Conservation (phyloP, 192 early-diverging fungal species). For the Podila minutissima region DNA sequence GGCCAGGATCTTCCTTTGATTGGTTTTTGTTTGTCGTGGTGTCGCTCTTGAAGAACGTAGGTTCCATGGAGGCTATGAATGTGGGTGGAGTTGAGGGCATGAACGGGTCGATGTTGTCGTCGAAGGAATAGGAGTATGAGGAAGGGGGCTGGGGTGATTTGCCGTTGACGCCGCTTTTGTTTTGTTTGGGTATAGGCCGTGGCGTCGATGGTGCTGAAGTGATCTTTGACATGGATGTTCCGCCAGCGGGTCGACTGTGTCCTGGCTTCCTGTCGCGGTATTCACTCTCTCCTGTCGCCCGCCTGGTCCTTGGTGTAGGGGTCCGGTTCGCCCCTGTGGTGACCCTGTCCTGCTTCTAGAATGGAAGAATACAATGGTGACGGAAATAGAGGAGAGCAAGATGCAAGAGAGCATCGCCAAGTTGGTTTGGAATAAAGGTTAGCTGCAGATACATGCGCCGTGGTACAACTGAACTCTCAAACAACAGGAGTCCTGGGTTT, state of each 20-base stretch:
- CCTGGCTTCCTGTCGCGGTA: constrained; percentile 11
- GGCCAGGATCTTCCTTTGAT: too few relatives aligned
- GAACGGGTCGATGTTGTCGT: constrained; percentile 38
- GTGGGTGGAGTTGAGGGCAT: constrained; percentile 29
- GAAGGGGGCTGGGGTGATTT: constrained; percentile 3
- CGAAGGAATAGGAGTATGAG: constrained; percentile 33
- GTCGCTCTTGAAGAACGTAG: constrained; percentile 14
- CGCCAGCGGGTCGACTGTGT: neutral
- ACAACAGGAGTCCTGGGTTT: neutral
- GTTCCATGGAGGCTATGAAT: constrained; percentile 46
- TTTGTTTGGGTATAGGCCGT: constrained; percentile 28
- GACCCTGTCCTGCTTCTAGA: constrained; percentile 10
- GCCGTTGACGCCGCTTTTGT: constrained; percentile 17
- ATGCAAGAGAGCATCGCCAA: too few relatives aligned
- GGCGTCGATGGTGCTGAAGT: constrained; percentile 16
- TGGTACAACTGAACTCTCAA: too few relatives aligned
- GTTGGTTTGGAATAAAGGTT: neutral
- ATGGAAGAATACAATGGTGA: neutral
- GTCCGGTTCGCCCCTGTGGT: constrained; percentile 1
- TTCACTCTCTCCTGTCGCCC: constrained; percentile 29
- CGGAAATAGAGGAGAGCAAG: neutral
- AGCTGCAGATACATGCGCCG: neutral
- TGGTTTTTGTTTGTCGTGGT: neutral
- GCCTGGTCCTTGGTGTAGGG: constrained; percentile 15
- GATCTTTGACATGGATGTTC: constrained; percentile 1